Evolutionary conservation across 371 early-diverging fungal genomes (phyloP).

Genomic region (Parasitella parasitica): DNA sequence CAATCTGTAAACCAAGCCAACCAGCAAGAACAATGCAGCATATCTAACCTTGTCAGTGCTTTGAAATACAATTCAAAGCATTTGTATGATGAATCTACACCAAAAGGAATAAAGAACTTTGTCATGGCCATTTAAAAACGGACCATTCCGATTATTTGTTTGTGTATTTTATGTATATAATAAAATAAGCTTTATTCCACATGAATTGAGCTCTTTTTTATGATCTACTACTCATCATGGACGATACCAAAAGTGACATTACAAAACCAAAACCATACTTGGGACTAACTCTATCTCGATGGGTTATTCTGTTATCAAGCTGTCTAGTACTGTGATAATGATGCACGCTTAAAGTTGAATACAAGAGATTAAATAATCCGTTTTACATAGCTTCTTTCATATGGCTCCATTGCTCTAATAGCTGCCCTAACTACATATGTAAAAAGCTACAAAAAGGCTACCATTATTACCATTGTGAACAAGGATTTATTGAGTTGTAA

Average conservation of each 20-base stretch:
- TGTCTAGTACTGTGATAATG: background rate
- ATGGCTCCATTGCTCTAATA: background rate
- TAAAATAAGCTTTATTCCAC: background rate
- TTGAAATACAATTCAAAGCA: constrained; percentile 81
- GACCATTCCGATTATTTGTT: background rate
- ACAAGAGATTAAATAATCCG: background rate
- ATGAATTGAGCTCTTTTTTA: no score
- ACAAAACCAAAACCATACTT: background rate
- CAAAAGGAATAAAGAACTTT: constrained; percentile 71
- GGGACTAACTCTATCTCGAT: background rate
- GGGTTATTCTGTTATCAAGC: background rate
- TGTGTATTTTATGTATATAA: background rate
- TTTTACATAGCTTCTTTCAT: background rate
- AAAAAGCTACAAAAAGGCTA: background rate
- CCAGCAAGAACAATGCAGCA: constrained; percentile 44
- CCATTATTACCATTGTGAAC: background rate
- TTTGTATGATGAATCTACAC: constrained; percentile 79
- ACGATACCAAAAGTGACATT: background rate
- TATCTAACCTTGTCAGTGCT: constrained; percentile 71
- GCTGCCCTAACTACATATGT: background rate
- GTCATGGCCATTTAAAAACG: constrained; percentile 35
- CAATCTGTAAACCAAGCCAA: constrained; percentile 45
- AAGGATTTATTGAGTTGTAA: background rate
- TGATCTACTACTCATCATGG: background rate
- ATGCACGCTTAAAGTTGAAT: background rate